A percentile compares a stretch with the other conserved stretches of the same genome.
phyloP scores from a whole-genome alignment of 2,329 filamentous ascomycete species.

The Alternaria triticimaculans region DNA sequence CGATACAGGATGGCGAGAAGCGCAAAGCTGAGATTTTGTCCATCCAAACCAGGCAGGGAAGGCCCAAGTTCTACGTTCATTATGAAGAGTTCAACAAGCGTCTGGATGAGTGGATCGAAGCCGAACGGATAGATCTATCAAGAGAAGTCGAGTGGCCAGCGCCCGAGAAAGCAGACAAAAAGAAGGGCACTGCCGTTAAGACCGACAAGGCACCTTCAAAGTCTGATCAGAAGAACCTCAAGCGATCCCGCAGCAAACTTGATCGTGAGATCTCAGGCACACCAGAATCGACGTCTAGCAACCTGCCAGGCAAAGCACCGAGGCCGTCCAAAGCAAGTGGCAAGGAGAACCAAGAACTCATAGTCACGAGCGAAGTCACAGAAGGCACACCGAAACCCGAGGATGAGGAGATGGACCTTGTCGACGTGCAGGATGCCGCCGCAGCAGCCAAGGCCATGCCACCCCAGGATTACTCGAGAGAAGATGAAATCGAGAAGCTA shows the following conservation, averaged over 20 bases:
- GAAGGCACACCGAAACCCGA: slow-evolving; percentile 59
- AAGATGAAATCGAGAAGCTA: slow-evolving; percentile 95
- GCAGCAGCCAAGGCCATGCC: slow-evolving; percentile 60
- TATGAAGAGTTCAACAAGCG: slow-evolving; percentile 98
- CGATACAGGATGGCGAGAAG: slow-evolving; percentile 73
- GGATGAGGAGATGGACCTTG: slow-evolving; percentile 59
- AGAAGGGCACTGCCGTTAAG: slow-evolving; percentile 67
- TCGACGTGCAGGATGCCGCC: slow-evolving; percentile 60
- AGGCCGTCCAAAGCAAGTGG: slow-evolving; percentile 64
- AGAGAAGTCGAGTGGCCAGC: slow-evolving; percentile 97
- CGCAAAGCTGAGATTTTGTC: slow-evolving; percentile 96
- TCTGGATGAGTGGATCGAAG: slow-evolving; percentile 85
- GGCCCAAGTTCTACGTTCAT: slow-evolving; percentile 91
- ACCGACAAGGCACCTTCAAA: slow-evolving; percentile 50
- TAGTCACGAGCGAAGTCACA: slow-evolving; percentile 55
- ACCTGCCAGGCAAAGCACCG: slow-evolving; percentile 54
- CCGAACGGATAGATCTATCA: slow-evolving; percentile 80
- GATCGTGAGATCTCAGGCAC: slow-evolving; percentile 65
- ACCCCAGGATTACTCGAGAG: slow-evolving; percentile 69
- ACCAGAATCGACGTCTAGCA: slow-evolving; percentile 58
- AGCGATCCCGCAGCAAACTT: slow-evolving; percentile 54
- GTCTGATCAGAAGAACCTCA: slow-evolving; percentile 56
- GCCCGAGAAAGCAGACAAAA: slow-evolving; percentile 87
- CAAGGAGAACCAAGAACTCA: slow-evolving; percentile 64
- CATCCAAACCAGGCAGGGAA: slow-evolving; percentile 87